Base-by-base conservation (phyloP, 129 eudicot species). In the Pseudognaphalium luteoalbum region DNA sequence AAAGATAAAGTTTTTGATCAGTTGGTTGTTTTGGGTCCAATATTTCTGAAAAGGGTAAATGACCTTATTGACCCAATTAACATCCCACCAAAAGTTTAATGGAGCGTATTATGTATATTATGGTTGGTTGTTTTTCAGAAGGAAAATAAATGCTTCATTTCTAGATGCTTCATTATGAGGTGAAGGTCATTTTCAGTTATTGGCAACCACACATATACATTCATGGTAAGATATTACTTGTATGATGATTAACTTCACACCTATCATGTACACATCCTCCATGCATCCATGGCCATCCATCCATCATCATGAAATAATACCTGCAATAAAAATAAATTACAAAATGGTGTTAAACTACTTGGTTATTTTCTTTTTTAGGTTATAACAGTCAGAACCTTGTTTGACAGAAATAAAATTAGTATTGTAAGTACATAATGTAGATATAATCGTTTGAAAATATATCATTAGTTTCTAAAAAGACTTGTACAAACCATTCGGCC, bases 241-340 rank as follows among this genome's bases (percentile, higher is more conserved):
- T 34, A 34, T 34, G 37, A 10, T 72, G 21, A 20, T 41, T 8
- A 60, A 35, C 33, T 37, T 76, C 37, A 51, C 74, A 68, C 59
- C 21, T 58, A 57, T 77, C 70, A 69, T 72, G 17, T 32, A 73
- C 51, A 64, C 57, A 70, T 70, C 39, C 19, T 77, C 75, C 73
- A 79, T 77, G 68, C 73, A 79, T 50, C 73, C 83, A 71, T 80
- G 78, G 44, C 79, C 83, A 66, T 68, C 66, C 70, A 74, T 73
- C 74, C 74, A 80, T 80, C 54, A 66, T 71, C 83, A 72, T 56
- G 21, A 80, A 29, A 54, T 29, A 79, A 72, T 39, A 28, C 57
- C 56, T 47, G 54, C 14, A 47, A 47, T 10, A 41, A 10, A 39
- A 2, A 41, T 41, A 8, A 39, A 9, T 39, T 39, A 41, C 47